Percentiles rank a stretch among this genome's conserved stretches.
These are phyloP conservation scores for Achaetomiella virescens DNA, from an alignment of 495 filamentous ascomycete genomes.

Conservation along the genomic window DNA sequence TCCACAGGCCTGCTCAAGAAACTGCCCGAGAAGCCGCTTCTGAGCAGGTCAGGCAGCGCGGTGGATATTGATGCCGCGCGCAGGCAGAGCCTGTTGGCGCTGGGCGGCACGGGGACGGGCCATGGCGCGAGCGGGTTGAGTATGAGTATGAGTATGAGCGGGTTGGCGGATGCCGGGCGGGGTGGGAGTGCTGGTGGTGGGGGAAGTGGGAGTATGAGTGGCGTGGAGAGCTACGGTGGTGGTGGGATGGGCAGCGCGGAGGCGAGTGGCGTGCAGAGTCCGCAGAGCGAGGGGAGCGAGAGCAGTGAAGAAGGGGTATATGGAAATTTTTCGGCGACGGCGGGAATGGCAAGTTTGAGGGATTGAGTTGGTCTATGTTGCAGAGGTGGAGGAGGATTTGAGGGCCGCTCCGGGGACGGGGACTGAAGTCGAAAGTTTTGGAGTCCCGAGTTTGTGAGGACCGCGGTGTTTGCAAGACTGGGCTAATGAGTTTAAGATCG, in stretches of 20 bases:
- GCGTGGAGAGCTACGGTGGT: constrained; percentile 15
- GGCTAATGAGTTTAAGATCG: too few relatives aligned
- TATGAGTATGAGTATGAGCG: constrained; percentile 16
- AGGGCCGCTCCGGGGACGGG: not conserved
- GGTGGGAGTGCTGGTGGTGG: not conserved
- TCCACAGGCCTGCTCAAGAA: constrained; percentile 50
- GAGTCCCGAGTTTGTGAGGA: too few relatives aligned
- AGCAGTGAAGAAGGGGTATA: constrained; percentile 48
- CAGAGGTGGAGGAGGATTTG: not conserved
- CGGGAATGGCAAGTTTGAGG: constrained; percentile 30
- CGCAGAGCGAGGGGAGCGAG: constrained; percentile 35
- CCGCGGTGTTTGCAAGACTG: too few relatives aligned
- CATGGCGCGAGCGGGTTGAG: not conserved
- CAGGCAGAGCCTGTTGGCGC: constrained; percentile 32
- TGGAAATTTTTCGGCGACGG: constrained; percentile 43
- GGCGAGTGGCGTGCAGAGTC: constrained; percentile 40
- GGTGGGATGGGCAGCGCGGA: constrained; percentile 31
- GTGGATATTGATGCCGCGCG: constrained; percentile 39
- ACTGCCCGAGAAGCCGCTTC: constrained; percentile 50
- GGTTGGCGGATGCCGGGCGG: not conserved
- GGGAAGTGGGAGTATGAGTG: constrained; percentile 14
- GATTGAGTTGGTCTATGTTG: constrained; percentile 11
- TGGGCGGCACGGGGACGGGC: constrained; percentile 17
- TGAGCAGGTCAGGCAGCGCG: constrained; percentile 39
- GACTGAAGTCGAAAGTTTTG: not conserved